phyloP scores from a whole-genome alignment of 202 grass and related monocot genomes.

The Musa balbisiana region DNA sequence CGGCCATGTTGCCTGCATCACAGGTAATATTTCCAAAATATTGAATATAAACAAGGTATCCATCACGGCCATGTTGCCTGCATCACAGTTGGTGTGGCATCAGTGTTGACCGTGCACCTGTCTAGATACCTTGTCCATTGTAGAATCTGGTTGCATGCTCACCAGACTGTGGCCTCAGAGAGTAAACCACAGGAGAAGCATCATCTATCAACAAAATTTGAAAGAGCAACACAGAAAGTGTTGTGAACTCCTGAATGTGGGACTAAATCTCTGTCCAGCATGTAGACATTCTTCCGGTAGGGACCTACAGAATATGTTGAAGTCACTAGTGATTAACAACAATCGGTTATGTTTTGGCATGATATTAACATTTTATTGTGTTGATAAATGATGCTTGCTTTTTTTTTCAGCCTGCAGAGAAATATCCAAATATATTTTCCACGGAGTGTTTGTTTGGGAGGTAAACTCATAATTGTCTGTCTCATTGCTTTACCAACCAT shows the following conservation, averaged over 20 bases:
- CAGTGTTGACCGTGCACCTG: background rate
- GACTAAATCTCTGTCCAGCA: no score
- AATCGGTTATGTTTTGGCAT: no score
- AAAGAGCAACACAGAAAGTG: no score
- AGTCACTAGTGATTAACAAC: no score
- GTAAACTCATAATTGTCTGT: conserved; percentile 26
- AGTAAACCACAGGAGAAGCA: background rate
- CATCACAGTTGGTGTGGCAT: background rate
- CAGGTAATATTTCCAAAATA: conserved; percentile 8
- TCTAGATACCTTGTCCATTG: background rate
- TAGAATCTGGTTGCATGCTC: no score
- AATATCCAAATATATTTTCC: conserved; percentile 74
- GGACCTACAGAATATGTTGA: no score
- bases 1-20: background rate
- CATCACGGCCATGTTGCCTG: background rate
- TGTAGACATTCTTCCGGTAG: no score
- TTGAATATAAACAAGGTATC: background rate
- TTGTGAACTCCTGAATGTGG: no score
- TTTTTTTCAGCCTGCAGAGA: conserved; percentile 64
- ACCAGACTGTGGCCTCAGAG: background rate
- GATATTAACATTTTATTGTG: background rate
- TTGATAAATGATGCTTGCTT: conserved; percentile 21
- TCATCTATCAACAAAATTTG: background rate
- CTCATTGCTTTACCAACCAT: conserved; percentile 6
- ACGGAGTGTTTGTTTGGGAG: conserved; percentile 69